Evolutionary conservation across 495 filamentous ascomycete genomes (phyloP).

Genomic region (Platismatia glauca): DNA sequence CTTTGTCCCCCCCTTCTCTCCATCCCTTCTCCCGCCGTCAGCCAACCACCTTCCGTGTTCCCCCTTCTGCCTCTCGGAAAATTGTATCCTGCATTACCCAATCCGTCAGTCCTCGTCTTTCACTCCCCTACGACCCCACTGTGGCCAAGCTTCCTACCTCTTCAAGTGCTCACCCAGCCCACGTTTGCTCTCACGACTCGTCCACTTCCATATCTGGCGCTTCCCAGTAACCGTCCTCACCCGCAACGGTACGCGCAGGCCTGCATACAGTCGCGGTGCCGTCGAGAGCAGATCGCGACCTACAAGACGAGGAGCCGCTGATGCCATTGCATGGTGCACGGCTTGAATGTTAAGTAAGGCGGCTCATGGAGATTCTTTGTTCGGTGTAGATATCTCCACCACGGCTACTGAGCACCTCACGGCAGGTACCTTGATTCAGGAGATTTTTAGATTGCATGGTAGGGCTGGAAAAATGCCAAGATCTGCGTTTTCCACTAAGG

Average conservation of each 20-base stretch:
- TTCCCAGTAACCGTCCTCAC: not conserved
- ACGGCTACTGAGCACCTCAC: too few species aligned
- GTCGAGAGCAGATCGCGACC: not conserved
- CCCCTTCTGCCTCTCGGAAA: not conserved
- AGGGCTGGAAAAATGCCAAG: not conserved
- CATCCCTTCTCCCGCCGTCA: not conserved
- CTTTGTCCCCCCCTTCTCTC: not conserved
- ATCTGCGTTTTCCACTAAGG: not conserved
- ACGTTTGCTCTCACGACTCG: not conserved
- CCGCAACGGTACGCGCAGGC: not conserved
- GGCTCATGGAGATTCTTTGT: too few species aligned
- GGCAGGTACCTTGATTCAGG: too few species aligned
- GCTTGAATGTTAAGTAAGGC: not conserved
- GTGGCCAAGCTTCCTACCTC: not conserved
- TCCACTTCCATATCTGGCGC: not conserved
- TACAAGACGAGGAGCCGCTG: constrained; percentile 6
- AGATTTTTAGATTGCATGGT: not conserved
- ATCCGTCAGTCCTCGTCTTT: not conserved
- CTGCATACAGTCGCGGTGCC: not conserved
- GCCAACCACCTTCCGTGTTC: not conserved
- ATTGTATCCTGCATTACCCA: not conserved
- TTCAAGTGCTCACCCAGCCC: not conserved
- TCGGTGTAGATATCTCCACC: too few species aligned
- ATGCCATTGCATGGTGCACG: constrained; percentile 12
- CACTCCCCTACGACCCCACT: not conserved